These are phyloP conservation scores for Ophiostoma montium DNA, from an alignment of 2,329 filamentous ascomycete species.

Conservation along the genomic window DNA sequence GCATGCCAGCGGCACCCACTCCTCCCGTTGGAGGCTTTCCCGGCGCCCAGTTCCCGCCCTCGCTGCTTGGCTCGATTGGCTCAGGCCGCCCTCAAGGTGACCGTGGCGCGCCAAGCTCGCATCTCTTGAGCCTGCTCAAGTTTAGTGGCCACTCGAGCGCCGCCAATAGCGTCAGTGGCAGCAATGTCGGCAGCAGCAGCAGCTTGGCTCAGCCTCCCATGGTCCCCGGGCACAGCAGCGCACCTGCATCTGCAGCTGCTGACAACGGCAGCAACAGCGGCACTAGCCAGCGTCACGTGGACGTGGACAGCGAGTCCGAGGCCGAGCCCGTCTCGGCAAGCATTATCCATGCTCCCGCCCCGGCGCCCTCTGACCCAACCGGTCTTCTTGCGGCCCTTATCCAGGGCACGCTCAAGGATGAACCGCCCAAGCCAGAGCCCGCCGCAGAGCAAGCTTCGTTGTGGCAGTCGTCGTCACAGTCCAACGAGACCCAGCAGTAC, in stretches of 20 bases:
- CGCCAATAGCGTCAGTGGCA: slow-evolving; percentile 15
- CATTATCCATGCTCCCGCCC: slow-evolving; percentile 42
- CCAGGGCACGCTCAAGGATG: slow-evolving; percentile 38
- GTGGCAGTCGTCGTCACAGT: slow-evolving; percentile 37
- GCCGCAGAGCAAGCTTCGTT: slow-evolving; percentile 1
- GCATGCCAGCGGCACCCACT: slow-evolving; percentile 29
- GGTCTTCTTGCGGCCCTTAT: slow-evolving; percentile 47
- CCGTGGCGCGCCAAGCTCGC: slow-evolving; percentile 11
- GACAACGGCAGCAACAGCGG: not conserved
- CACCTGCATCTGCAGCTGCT: slow-evolving; percentile 8
- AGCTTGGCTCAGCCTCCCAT: not conserved
- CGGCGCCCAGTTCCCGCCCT: slow-evolving; percentile 25
- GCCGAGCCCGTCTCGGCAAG: slow-evolving; percentile 15
- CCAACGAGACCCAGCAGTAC: slow-evolving; percentile 66
- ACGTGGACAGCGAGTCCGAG: slow-evolving; percentile 14
- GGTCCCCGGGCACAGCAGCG: not conserved
- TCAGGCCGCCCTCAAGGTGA: slow-evolving; percentile 23
- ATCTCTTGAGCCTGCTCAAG: slow-evolving; percentile 47
- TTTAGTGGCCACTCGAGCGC: slow-evolving; percentile 29
- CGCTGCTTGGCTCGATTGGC: slow-evolving; percentile 34
- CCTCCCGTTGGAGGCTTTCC: slow-evolving; percentile 27
- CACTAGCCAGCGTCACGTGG: not conserved
- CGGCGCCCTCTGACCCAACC: slow-evolving; percentile 39
- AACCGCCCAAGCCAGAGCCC: slow-evolving; percentile 17
- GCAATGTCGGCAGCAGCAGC: slow-evolving; percentile 1